These are phyloP conservation scores for Fagus sylvatica DNA, from an alignment of 306 rosid species.

Conservation along the genomic window DNA sequence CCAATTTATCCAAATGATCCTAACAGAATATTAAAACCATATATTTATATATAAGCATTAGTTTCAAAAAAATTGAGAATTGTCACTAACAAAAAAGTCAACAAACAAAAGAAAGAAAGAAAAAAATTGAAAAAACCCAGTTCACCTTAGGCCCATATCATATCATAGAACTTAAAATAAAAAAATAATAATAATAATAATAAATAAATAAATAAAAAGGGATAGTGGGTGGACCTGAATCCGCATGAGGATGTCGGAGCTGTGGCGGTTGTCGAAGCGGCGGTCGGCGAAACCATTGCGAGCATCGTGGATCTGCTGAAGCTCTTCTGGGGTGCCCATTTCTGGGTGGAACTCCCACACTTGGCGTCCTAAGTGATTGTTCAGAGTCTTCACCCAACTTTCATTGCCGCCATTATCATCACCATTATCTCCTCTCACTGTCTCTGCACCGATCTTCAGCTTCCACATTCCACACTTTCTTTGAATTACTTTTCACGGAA, in stretches of 20 bases:
- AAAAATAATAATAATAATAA: background rate
- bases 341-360: constrained; percentile 80
- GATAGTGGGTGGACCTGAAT: constrained; percentile 46
- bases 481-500: background rate
- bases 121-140: background rate
- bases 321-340: constrained; percentile 51
- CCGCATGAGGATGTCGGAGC: constrained; percentile 87
- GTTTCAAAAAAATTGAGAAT: background rate
- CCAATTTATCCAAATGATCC: too few relatives aligned
- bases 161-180: background rate
- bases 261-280: constrained; percentile 62
- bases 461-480: constrained; percentile 62
- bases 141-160: background rate
- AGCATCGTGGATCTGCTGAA: constrained; percentile 43
- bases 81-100: background rate
- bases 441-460: constrained; percentile 50
- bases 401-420: constrained; percentile 40
- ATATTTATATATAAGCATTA: background rate
- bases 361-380: constrained; percentile 74
- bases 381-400: constrained; percentile 64
- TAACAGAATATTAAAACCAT: background rate
- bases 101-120: background rate
- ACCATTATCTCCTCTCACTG: background rate
- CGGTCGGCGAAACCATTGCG: constrained; percentile 42
- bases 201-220: background rate